Base-by-base conservation (phyloP, 2,329 filamentous ascomycete genomes). In the Nothomitra cinnamomea region DNA sequence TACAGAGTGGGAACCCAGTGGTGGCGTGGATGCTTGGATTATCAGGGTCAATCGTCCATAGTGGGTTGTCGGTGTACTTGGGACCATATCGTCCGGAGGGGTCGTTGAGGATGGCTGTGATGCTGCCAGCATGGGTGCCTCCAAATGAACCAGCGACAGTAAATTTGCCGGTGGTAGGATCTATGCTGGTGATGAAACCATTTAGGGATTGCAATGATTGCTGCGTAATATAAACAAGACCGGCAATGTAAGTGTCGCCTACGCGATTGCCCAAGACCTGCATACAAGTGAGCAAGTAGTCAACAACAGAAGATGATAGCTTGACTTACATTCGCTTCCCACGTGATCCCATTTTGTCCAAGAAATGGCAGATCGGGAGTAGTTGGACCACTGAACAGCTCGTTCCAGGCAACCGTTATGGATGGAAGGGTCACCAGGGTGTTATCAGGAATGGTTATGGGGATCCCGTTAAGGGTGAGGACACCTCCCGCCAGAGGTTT, bases 141-240 rank as follows among this genome's bases (percentile, higher is more conserved):
- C 5, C 5, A 10, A 32, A 32, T 10, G 28, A 5, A 4, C 28
- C 28, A 10, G 28, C 28, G 10, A 32, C 28, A 32, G 28, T 32
- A 10, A 32, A 32, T 5, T 32, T 4, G 28, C 28, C 28, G 28
- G 28, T 32, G 28, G 4, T 32, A 4, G 10, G 10, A 32, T 32
- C 28, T 35, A 60, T 61, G 7, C 52, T 49, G 12, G 40, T 59
- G 49, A 61, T 58, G 22, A 61, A 60, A 3, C 59, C 59, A 36
- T 55, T 55, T 6, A 56, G 41, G n/a, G 52, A 47, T 13, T 57
- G 57, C 2, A 53, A 40, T 7, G 56, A 55, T 15, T 55, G 48
- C 15, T 60, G 59, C 38, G 56, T 52, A 43, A 61, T 58, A 49
- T 59, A 61, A 12, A 61, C 52, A 17, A 61, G 51, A 5, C 57